Conservation (phyloP, 352 stramenopile species). For the Phytophthora tentaculata region DNA sequence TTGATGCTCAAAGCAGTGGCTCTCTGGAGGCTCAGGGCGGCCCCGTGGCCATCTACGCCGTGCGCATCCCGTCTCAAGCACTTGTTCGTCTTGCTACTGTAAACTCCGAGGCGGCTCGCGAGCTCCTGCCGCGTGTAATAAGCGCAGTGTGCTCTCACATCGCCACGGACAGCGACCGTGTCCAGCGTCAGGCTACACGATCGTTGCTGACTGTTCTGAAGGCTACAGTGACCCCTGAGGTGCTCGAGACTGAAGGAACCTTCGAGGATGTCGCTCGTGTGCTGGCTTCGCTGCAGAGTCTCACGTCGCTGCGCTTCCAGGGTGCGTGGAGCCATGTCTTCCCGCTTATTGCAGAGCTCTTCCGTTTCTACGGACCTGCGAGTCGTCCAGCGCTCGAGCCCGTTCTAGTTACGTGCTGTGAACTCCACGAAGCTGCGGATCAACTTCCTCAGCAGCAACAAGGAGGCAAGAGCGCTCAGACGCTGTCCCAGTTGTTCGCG, state of each 20-base stretch:
- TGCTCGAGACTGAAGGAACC: slow-evolving; percentile 62
- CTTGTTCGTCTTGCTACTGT: slow-evolving; percentile 69
- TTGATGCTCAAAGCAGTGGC: slow-evolving; percentile 64
- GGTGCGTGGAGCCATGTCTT: slow-evolving; percentile 84
- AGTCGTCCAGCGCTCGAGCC: slow-evolving; percentile 67
- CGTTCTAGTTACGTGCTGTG: slow-evolving; percentile 74
- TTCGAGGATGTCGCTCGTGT: slow-evolving; percentile 71
- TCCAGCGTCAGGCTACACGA: slow-evolving; percentile 70
- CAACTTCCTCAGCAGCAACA: slow-evolving; percentile 63
- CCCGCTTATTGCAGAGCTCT: slow-evolving; percentile 70
- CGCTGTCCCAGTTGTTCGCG: slow-evolving; percentile 66
- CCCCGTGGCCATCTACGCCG: slow-evolving; percentile 59
- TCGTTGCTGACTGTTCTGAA: slow-evolving; percentile 73
- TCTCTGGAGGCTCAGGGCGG: slow-evolving; percentile 61
- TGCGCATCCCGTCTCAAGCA: slow-evolving; percentile 68
- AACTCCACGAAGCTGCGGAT: slow-evolving; percentile 81
- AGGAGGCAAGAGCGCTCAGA: slow-evolving; percentile 40
- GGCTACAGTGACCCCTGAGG: slow-evolving; percentile 54
- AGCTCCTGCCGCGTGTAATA: slow-evolving; percentile 83
- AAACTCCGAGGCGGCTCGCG: slow-evolving; percentile 62
- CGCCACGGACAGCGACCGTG: slow-evolving; percentile 56
- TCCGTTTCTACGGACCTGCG: slow-evolving; percentile 69
- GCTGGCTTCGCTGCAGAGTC: slow-evolving; percentile 77
- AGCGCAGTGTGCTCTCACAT: slow-evolving; percentile 75
- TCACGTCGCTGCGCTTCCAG: slow-evolving; percentile 87